Evolutionary conservation across 768 basidiomycete species (phyloP), one percentile per base, ranked within the genome.

Genomic region (Lactifluus hygrophoroides): DNA sequence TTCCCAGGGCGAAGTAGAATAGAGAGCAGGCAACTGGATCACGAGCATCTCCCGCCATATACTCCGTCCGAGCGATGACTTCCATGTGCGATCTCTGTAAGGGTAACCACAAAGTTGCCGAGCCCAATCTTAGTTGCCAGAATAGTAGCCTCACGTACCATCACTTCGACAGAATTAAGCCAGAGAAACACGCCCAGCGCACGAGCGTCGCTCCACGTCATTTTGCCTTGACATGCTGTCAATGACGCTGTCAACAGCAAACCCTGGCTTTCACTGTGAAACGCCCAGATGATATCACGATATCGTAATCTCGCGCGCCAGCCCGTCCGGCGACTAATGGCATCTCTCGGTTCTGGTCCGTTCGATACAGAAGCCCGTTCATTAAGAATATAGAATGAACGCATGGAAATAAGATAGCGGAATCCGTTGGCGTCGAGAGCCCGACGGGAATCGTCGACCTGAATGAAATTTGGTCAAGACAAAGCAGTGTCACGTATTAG

Each of bases 251-350:
- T 74, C 52, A 96, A 70, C 5, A 99, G 71, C 45, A 97, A 70
- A 17, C 88, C 91, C 66, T 99, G 94, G 66, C 85, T 90, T 71
- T 96, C 93, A 67, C 94, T 96, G 65, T 96, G 89, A 69, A 88
- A 94, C 0, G 94, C 95, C 94, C 95, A 99, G 27, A 97, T 78
- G 75, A 97, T 91, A 70, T 99, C 95, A 34, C 96, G 83, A 70
- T 88, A 94, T 21, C 90, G 83, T 47, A 95, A 77, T n/a, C 91
- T 80, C 66, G 86, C 83, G 65, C 90, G 75, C 65, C 81, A 77
- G 28, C 79, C 83, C 40, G 80, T 78, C 61, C 72, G 73, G 35
- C 74, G 73, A n/a, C 75, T 74, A 14, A 75, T 68, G 1, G 69
- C 63, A 34, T 69, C 75, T 2, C 70, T 74, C 8, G 79, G 78